These are phyloP conservation scores for Wallacemonas sp. DNA, from an alignment of 208 protist species.

Conservation along the genomic window DNA sequence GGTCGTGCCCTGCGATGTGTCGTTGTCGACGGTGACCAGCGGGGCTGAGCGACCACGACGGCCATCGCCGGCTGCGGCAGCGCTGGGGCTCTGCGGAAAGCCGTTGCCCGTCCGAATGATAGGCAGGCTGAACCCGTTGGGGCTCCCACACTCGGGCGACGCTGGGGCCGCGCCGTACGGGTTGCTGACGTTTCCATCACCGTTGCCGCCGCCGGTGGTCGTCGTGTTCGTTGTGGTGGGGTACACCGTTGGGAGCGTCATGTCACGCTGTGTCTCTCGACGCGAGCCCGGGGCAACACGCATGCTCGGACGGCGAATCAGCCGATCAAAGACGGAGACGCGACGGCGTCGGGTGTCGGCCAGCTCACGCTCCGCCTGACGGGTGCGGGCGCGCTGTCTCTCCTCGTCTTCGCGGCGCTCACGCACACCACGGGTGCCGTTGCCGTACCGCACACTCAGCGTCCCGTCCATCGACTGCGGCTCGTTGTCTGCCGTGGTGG, in stretches of 20 bases:
- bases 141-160: neutral
- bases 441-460: conserved; percentile 4
- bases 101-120: neutral
- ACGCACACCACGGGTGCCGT: conserved; percentile 5
- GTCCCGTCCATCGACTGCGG: neutral
- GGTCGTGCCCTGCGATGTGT: neutral
- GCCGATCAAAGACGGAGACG: conserved; percentile 12
- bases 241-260: neutral
- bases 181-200: no score
- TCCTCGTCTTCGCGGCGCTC: conserved; percentile 4
- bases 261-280: neutral
- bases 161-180: neutral
- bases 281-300: neutral
- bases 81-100: neutral
- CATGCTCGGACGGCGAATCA: conserved; percentile 3
- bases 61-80: neutral
- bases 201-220: no score
- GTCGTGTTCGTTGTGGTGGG: neutral
- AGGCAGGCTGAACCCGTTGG: neutral
- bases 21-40: neutral
- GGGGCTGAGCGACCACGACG: neutral
- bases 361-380: neutral
- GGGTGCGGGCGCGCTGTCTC: neutral
- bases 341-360: neutral
- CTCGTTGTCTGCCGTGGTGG: neutral